Evolutionary conservation across 371 early-diverging fungal species (phyloP).

Genomic region (Dinochytrium kinnereticum): DNA sequence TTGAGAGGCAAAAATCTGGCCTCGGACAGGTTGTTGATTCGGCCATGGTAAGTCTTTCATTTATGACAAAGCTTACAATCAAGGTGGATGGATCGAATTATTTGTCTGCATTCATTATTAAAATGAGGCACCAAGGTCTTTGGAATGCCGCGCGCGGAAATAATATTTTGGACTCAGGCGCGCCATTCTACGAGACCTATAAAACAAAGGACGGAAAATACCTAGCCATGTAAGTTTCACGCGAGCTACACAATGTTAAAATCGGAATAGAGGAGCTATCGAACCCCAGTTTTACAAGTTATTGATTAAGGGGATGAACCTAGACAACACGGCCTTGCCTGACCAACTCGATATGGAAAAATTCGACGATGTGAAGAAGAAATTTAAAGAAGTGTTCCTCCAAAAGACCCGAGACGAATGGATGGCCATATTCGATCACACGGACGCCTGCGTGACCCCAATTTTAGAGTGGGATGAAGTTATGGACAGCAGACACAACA

Average conservation of each 20-base stretch:
- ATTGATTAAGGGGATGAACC: conserved; percentile 60
- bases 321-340: conserved; percentile 51
- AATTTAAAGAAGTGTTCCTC: conserved; percentile 59
- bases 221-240: conserved; percentile 66
- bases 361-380: conserved; percentile 63
- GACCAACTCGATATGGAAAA: conserved; percentile 58
- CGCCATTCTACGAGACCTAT: conserved; percentile 75
- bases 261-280: conserved; percentile 69
- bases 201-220: conserved; percentile 70
- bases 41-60: conserved; percentile 61
- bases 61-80: neutral
- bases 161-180: conserved; percentile 72
- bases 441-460: conserved; percentile 79
- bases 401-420: conserved; percentile 71
- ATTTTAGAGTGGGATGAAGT: conserved; percentile 61
- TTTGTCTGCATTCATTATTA: conserved; percentile 60
- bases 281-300: conserved; percentile 72
- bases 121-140: conserved; percentile 64
- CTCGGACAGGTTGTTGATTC: conserved; percentile 76
- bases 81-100: conserved; percentile 63
- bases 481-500: conserved; percentile 21
- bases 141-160: conserved; percentile 66
- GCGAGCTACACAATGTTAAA: conserved; percentile 4
- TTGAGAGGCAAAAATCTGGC: conserved; percentile 67
- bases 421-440: conserved; percentile 66